phyloP scores from a whole-genome alignment of 1,284 basidiomycete species.

The Pholiota adiposa region DNA sequence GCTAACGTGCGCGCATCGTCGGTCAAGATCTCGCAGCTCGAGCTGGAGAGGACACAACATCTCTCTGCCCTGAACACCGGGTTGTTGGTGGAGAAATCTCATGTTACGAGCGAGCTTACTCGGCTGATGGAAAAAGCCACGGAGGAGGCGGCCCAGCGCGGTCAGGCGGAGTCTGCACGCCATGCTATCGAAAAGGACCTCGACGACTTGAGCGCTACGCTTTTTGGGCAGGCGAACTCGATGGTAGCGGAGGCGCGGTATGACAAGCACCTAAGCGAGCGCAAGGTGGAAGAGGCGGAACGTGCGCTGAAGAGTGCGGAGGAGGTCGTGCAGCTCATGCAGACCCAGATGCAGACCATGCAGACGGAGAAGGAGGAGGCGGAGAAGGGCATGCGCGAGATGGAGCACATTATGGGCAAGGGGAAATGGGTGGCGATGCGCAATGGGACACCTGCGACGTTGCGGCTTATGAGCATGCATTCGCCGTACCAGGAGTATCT shows the following conservation, averaged over 20 bases:
- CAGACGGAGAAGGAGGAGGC: slow-evolving; percentile 66
- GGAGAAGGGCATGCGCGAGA: slow-evolving; percentile 53
- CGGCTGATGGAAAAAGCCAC: slow-evolving; percentile 95
- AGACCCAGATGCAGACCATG: slow-evolving; percentile 81
- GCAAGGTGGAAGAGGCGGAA: slow-evolving; percentile 83
- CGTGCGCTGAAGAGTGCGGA: slow-evolving; percentile 85
- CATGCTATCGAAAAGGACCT: slow-evolving; percentile 87
- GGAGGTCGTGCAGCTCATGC: slow-evolving; percentile 84
- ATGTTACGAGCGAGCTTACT: slow-evolving; percentile 92
- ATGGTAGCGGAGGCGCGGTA: slow-evolving; percentile 95
- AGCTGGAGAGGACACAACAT: slow-evolving; percentile 78
- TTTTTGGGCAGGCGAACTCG: slow-evolving; percentile 88
- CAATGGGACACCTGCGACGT: slow-evolving; percentile 24
- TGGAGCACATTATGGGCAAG: slow-evolving; percentile 59
- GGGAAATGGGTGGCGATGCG: slow-evolving; percentile 67
- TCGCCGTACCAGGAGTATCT: slow-evolving; percentile 88
- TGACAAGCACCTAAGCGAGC: slow-evolving; percentile 77
- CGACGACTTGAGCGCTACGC: slow-evolving; percentile 89
- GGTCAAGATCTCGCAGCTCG: slow-evolving; percentile 69
- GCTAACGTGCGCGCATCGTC: slow-evolving; percentile 60
- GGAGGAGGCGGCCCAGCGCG: slow-evolving; percentile 90
- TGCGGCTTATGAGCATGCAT: slow-evolving; percentile 68
- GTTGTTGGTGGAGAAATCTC: slow-evolving; percentile 88
- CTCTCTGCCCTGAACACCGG: slow-evolving; percentile 85
- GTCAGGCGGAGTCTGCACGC: slow-evolving; percentile 87